phyloP scores from a whole-genome alignment of 2,329 filamentous ascomycete genomes.

The Colletotrichum ledebouriae region DNA sequence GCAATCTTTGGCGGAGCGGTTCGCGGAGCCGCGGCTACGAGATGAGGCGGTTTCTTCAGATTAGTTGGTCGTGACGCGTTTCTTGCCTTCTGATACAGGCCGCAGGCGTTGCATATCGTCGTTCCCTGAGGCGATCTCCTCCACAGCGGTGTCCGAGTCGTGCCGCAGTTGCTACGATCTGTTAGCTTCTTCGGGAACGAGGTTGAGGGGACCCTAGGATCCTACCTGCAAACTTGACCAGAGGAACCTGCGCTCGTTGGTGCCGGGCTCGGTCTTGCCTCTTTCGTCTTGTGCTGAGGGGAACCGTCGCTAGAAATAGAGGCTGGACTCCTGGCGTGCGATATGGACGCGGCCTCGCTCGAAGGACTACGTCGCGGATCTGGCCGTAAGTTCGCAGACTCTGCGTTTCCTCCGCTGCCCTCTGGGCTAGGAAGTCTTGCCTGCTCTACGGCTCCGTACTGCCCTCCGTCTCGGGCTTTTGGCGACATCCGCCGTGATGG shows the following conservation, averaged over 20 bases:
- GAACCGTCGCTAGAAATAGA: constrained; percentile 38
- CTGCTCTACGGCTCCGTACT: constrained; percentile 24
- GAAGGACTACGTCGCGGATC: constrained; percentile 40
- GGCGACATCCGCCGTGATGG: constrained; percentile 43
- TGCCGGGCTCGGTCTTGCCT: constrained; percentile 37
- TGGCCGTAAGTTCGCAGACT: constrained; percentile 16
- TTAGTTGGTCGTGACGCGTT: constrained; percentile 93
- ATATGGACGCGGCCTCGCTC: constrained; percentile 38
- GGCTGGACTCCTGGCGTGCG: constrained; percentile 40
- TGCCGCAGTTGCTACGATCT: constrained; percentile 85
- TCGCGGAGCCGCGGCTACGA: constrained; percentile 60
- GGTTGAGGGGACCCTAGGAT: not conserved
- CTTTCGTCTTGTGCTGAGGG: constrained; percentile 26
- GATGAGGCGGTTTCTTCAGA: constrained; percentile 80
- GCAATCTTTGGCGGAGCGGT: constrained; percentile 56
- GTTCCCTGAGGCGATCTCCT: constrained; percentile 91
- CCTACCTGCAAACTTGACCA: constrained; percentile 80
- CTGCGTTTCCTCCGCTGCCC: constrained; percentile 13
- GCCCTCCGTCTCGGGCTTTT: constrained; percentile 35
- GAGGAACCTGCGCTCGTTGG: constrained; percentile 42
- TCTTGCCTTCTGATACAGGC: constrained; percentile 92
- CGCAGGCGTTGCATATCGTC: constrained; percentile 98
- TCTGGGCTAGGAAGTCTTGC: constrained; percentile 28
- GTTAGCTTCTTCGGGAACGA: constrained; percentile 44
- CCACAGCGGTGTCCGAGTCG: constrained; percentile 94